Evolutionary conservation across 108 stramenopile genomes (phyloP).

Genomic region (Pseudonitzschia pungens): DNA sequence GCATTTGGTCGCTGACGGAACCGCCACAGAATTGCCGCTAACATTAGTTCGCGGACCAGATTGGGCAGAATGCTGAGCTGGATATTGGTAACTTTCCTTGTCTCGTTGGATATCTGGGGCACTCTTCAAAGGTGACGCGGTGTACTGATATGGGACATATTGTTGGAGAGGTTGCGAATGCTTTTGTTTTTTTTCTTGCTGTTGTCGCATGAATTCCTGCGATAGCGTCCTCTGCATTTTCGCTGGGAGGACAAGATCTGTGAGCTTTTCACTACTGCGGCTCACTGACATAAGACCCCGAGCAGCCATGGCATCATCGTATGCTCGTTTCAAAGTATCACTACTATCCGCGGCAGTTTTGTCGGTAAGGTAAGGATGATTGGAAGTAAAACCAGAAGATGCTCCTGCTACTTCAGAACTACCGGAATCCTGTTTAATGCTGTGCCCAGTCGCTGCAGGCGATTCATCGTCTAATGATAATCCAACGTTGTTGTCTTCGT

Average conservation of each 20-base stretch:
- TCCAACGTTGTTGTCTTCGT: constrained; percentile 89
- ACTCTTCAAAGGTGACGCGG: constrained; percentile 6
- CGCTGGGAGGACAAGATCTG: constrained; percentile 80
- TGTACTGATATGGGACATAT: constrained; percentile 27
- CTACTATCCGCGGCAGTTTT: constrained; percentile 29
- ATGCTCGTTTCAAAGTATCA: constrained; percentile 78
- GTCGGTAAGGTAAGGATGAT: constrained; percentile 4
- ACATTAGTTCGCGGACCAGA: constrained; percentile 16
- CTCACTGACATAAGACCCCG: constrained; percentile 86
- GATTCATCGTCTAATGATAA: constrained; percentile 86
- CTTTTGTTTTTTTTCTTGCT: constrained; percentile 44
- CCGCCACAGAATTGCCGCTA: constrained; percentile 53
- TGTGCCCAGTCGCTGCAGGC: constrained; percentile 34
- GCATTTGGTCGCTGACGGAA: constrained; percentile 77
- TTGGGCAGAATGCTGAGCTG: constrained; percentile 38
- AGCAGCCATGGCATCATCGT: constrained; percentile 89
- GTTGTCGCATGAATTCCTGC: constrained; percentile 77
- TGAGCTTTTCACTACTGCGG: constrained; percentile 79
- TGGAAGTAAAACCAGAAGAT: constrained; percentile 9
- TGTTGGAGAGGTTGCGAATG: constrained; percentile 17
- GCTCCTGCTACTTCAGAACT: constrained; percentile 13
- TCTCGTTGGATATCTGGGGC: constrained; percentile 4
- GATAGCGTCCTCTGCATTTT: constrained; percentile 87
- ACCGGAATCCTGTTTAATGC: constrained; percentile 22
- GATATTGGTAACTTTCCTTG: constrained; percentile 39